A percentile compares a stretch with the other conserved stretches of the same genome.
These are phyloP conservation scores for Tanacetum coccineum DNA, from an alignment of 129 eudicot species.

Conservation along the genomic window DNA sequence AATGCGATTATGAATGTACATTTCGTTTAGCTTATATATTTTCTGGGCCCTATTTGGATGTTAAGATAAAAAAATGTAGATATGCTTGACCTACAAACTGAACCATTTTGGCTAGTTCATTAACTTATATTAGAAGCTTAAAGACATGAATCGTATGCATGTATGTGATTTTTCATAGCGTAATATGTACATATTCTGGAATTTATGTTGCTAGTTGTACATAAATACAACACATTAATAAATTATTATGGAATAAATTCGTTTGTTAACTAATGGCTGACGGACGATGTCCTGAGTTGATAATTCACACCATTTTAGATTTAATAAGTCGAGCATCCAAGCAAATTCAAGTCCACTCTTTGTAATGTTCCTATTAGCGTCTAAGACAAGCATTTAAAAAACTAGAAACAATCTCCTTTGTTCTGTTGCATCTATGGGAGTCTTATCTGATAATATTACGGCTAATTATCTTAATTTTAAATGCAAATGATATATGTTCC, in stretches of 20 bases:
- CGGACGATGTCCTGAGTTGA: slow-evolving; percentile 3
- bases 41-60: background rate
- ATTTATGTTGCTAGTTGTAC: slow-evolving; percentile 6
- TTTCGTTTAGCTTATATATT: background rate
- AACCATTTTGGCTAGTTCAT: background rate
- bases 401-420: slow-evolving; percentile 7
- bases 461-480: background rate
- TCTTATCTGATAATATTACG: slow-evolving; percentile 1
- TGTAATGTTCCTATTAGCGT: slow-evolving; percentile 25
- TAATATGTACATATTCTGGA: slow-evolving; percentile 3
- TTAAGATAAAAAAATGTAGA: too few species aligned
- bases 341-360: slow-evolving; percentile 18
- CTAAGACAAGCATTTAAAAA: slow-evolving; percentile 28
- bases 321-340: background rate
- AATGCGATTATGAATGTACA: too few species aligned
- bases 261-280: slow-evolving; percentile 2
- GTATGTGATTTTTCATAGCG: slow-evolving; percentile 5
- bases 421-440: slow-evolving; percentile 15
- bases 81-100: too few species aligned
- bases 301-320: background rate
- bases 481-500: background rate
- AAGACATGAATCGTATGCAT: background rate
- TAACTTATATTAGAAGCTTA: background rate
- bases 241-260: slow-evolving; percentile 29
- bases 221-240: background rate